A percentile compares a stretch with the other conserved stretches of the same genome.
Conservation (phyloP, 805 yeast genomes). For the Pachysolen tannophilus region DNA sequence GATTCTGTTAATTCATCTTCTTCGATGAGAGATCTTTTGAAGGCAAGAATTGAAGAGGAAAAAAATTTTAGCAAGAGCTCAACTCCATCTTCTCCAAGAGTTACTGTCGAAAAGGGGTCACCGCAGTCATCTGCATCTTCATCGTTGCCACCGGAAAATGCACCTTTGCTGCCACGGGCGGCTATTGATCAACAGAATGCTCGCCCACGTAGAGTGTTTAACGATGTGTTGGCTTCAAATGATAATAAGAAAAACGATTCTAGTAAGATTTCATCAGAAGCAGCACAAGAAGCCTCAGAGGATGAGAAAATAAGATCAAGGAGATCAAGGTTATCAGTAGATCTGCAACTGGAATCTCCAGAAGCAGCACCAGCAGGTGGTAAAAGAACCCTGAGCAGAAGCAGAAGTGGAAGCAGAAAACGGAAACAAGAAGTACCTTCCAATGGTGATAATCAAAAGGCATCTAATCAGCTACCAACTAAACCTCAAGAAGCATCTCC, state of each 20-base stretch:
- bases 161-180: background rate
- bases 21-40: slow-evolving; percentile 2
- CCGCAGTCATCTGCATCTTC: slow-evolving; percentile 1
- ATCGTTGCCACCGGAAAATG: background rate
- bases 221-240: background rate
- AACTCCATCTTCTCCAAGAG: background rate
- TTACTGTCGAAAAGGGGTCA: background rate
- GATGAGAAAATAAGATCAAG: background rate
- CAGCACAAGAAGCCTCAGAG: background rate
- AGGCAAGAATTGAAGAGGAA: slow-evolving; percentile 3
- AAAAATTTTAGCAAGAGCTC: background rate
- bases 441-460: too few species aligned
- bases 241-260: background rate
- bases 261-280: background rate
- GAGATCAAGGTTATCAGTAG: background rate
- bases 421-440: background rate
- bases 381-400: background rate
- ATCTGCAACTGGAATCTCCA: background rate
- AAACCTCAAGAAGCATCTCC: background rate
- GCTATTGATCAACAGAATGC: background rate
- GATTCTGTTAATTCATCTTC: too few species aligned
- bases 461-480: background rate
- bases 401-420: background rate
- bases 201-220: background rate
- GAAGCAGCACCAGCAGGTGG: background rate